Percentiles rank a stretch among this genome's conserved stretches.
Evolutionary conservation across 169 alveolate genomes (phyloP).

Genomic region (Perkinsus chesapeaki): DNA sequence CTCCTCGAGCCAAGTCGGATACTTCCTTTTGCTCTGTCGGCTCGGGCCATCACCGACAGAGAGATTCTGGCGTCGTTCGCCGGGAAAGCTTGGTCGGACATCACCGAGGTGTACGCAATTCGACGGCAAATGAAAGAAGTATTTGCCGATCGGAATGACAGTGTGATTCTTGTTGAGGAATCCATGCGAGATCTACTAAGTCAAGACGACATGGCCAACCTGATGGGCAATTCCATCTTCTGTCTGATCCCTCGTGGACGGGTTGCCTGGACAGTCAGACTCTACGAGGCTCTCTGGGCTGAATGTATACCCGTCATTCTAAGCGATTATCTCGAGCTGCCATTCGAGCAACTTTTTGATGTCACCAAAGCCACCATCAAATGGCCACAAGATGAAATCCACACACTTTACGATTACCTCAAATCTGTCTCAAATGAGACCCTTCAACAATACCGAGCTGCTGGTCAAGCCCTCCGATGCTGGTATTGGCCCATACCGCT

Average conservation of each 20-base stretch:
- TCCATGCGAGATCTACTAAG: neutral
- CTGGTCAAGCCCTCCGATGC: neutral
- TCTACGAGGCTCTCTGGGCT: neutral
- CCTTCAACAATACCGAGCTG: neutral
- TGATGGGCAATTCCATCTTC: conserved; percentile 4
- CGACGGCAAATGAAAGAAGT: neutral
- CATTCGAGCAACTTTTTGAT: conserved; percentile 1
- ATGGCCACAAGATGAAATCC: neutral
- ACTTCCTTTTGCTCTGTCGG: neutral
- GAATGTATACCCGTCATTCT: conserved; percentile 9
- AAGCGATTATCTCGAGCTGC: neutral
- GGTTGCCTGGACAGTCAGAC: conserved; percentile 7
- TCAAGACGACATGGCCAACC: neutral
- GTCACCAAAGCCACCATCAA: neutral
- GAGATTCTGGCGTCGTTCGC: neutral
- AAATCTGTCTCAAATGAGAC: neutral
- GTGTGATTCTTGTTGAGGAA: neutral
- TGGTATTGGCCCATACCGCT: neutral
- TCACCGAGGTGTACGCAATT: neutral
- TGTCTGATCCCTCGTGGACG: conserved; percentile 10
- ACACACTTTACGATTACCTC: neutral
- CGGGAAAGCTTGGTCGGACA: conserved; percentile 10
- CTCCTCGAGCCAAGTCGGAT: neutral
- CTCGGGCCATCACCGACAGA: neutral
- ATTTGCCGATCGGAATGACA: neutral